Conservation (phyloP, 2,329 filamentous ascomycete genomes). For the Helminthosporium solani region DNA sequence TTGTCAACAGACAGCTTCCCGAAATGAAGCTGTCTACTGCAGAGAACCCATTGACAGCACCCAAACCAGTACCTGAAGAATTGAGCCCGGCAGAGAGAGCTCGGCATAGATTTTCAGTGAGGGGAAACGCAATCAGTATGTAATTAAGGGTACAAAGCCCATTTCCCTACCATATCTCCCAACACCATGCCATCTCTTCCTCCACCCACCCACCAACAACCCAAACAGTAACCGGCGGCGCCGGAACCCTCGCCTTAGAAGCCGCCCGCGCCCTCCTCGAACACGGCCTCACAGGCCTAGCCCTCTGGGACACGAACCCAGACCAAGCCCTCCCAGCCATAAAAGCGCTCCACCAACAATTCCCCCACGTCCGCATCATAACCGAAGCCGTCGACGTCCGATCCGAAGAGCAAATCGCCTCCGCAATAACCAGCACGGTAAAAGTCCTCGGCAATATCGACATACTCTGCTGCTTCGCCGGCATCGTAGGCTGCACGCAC, state of each 20-base stretch:
- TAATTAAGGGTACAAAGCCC: slow-evolving; percentile 19
- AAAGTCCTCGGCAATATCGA: slow-evolving; percentile 54
- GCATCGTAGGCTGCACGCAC: slow-evolving; percentile 64
- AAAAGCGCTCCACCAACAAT: slow-evolving; percentile 51
- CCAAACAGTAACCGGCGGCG: slow-evolving; percentile 61
- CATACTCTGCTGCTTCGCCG: slow-evolving; percentile 65
- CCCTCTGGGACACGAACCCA: slow-evolving; percentile 60
- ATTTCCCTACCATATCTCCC: background rate
- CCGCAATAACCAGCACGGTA: slow-evolving; percentile 40
- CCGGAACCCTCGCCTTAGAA: slow-evolving; percentile 62
- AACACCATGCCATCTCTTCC: background rate
- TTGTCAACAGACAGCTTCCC: slow-evolving; percentile 48
- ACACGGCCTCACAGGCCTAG: slow-evolving; percentile 62
- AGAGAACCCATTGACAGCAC: slow-evolving; percentile 47
- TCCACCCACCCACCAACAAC: background rate
- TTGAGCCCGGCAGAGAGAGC: slow-evolving; percentile 46
- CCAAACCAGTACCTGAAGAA: slow-evolving; percentile 46
- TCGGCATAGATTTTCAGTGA: slow-evolving; percentile 52
- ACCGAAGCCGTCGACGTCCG: slow-evolving; percentile 62
- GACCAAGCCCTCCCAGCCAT: slow-evolving; percentile 48
- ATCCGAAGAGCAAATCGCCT: slow-evolving; percentile 49
- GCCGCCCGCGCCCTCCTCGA: slow-evolving; percentile 65
- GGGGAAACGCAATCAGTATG: slow-evolving; percentile 56
- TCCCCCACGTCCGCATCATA: slow-evolving; percentile 55
- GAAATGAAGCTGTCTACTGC: slow-evolving; percentile 53